These are phyloP conservation scores for Trichoderma pleuroti DNA, from an alignment of 2,329 filamentous ascomycete species.

Conservation along the genomic window DNA sequence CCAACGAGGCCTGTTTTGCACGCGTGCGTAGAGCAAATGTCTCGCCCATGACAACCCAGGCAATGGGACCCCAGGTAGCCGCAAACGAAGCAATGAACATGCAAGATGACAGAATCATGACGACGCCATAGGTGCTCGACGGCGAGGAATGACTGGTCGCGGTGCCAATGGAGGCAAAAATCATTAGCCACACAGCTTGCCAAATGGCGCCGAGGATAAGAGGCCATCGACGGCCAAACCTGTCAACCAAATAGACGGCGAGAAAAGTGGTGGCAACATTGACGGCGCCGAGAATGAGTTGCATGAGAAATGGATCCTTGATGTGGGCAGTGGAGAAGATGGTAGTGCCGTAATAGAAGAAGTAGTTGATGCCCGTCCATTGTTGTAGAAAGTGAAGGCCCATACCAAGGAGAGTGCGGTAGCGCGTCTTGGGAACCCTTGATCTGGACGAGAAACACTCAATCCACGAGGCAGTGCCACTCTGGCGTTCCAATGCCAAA, in stretches of 20 bases:
- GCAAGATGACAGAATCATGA: constrained; percentile 70
- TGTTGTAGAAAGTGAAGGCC: constrained; percentile 65
- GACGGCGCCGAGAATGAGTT: constrained; percentile 65
- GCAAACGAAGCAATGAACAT: constrained; percentile 74
- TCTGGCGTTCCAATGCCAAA: constrained; percentile 43
- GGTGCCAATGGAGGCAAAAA: constrained; percentile 60
- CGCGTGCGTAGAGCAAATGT: constrained; percentile 58
- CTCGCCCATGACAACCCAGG: constrained; percentile 66
- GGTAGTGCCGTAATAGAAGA: constrained; percentile 63
- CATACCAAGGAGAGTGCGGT: constrained; percentile 63
- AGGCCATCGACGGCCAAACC: constrained; percentile 64
- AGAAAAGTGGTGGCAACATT: constrained; percentile 66
- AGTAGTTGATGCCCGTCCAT: constrained; percentile 60
- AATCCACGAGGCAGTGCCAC: constrained; percentile 49
- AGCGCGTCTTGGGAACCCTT: constrained; percentile 54
- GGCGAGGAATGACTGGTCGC: constrained; percentile 34
- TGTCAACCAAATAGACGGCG: constrained; percentile 66
- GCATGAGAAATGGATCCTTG: constrained; percentile 61
- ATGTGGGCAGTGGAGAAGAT: constrained; percentile 67
- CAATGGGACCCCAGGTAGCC: constrained; percentile 64
- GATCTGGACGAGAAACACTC: constrained; percentile 59
- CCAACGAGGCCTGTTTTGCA: constrained; percentile 52
- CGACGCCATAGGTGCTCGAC: constrained; percentile 50
- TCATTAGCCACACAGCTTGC: constrained; percentile 62
- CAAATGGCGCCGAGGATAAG: constrained; percentile 64